Base-by-base conservation (phyloP, 257 asterid species). In the Forsythia viridissima region DNA sequence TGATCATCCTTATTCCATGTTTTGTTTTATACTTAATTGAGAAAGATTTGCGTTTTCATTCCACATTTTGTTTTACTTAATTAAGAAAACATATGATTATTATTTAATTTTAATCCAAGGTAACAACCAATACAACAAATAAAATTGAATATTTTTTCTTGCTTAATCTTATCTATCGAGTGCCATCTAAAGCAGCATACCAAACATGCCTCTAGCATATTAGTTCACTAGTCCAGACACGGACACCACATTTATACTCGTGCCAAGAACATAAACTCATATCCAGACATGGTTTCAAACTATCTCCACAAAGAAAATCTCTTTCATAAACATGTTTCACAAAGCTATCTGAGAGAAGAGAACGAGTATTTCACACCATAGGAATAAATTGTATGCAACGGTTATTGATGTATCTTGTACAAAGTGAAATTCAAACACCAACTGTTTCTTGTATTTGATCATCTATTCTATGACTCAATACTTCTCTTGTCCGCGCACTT, bases 401-500 rank as follows among this genome's bases (percentile, higher is more conserved):
- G 37, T 61, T 51, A 84, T 67, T 77, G 80, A 34, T 66, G 71
- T 76, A 81, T 39, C 73, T 77, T 41, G 40, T 30, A 73, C 38
- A 41, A 11, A 18, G 70, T 37, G 24, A 70, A 70, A 63, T 72
- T 89, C 85, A 92, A 78, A 88, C 88, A 65, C 85, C 42, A 44
- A 72, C 83, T 46, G 88, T 81, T 77, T 77, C 91, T 80, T 82
- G 91, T 59, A 88, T 77, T 87, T 82, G 94, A 67, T 82, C 86
- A 73, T 90, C 94, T 73, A 89, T 76, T 78, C 97, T 90, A 79
- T 78, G 89, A 46, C 80, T 79, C n/a, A 84, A 40, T 24, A 85
- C 96, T 84, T 89, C 91, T 63, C 89, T 88, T 4, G 86, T 87
- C 70, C 94, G 86, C 15, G 99, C 84, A 78, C 99, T 95, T 85